A percentile compares a stretch with the other conserved stretches of the same genome.
Evolutionary conservation across 2,329 filamentous ascomycete genomes (phyloP).

Genomic region (Sporothrix curviconia): DNA sequence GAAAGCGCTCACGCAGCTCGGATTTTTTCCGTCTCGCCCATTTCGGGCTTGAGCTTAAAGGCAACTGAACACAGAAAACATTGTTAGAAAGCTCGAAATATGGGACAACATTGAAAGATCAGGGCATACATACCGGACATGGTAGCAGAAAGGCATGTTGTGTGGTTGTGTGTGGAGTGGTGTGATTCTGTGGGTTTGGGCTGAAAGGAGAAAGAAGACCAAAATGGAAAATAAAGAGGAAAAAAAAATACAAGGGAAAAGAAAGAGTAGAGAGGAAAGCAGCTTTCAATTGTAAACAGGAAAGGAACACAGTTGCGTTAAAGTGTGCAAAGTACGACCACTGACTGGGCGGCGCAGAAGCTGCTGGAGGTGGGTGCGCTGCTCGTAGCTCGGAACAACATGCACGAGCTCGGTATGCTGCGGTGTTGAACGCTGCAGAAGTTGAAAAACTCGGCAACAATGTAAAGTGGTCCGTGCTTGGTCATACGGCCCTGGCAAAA

Average conservation of each 20-base stretch:
- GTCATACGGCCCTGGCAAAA: not conserved
- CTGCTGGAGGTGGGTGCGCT: conserved; percentile 70
- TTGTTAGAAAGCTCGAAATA: too few relatives aligned
- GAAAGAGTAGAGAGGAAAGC: not conserved
- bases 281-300: not conserved
- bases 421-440: too few relatives aligned
- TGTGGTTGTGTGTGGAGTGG: too few relatives aligned
- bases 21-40: too few relatives aligned
- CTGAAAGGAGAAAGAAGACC: too few relatives aligned
- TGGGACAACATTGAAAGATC: not conserved
- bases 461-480: not conserved
- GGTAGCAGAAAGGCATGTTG: too few relatives aligned
- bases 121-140: not conserved
- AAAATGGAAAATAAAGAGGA: too few relatives aligned
- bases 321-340: conserved; percentile 26
- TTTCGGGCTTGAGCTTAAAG: too few relatives aligned
- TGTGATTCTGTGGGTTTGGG: too few relatives aligned
- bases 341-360: conserved; percentile 64
- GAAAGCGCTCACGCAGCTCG: too few relatives aligned
- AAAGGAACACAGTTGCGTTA: not conserved
- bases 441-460: not conserved
- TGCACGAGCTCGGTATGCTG: conserved; percentile 75
- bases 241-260: not conserved
- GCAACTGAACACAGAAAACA: too few relatives aligned
- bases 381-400: conserved; percentile 67